phyloP scores from a whole-genome alignment of 495 filamentous ascomycete genomes.

The Staphylotrichum longicolle region DNA sequence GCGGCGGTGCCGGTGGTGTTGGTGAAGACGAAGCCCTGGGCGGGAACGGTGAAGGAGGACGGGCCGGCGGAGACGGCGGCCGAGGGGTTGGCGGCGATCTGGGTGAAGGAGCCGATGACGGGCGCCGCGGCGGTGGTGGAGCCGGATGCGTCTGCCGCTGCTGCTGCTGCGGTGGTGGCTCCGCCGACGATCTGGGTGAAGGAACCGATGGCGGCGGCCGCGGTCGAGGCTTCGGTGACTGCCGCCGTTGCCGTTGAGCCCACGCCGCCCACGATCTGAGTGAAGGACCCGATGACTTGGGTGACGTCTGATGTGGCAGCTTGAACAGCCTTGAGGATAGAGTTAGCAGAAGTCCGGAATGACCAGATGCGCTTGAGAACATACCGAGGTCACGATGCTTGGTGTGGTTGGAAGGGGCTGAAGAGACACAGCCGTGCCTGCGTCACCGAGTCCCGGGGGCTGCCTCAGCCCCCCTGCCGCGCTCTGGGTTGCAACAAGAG shows the following conservation, averaged over 20 bases:
- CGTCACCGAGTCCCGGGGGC: constrained; percentile 13
- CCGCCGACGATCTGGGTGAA: background rate
- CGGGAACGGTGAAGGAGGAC: constrained; percentile 9
- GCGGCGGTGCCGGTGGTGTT: constrained; percentile 13
- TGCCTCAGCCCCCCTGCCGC: constrained; percentile 10
- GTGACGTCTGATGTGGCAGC: background rate
- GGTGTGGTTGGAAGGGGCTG: constrained; percentile 19
- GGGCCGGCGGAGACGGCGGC: background rate
- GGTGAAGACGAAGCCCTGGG: constrained; percentile 5
- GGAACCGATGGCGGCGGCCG: background rate
- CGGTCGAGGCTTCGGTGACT: background rate
- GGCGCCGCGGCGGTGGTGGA: background rate
- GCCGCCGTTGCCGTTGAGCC: background rate
- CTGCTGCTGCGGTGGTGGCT: background rate
- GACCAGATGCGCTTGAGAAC: background rate
- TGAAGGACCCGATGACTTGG: constrained; percentile 14
- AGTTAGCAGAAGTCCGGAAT: background rate
- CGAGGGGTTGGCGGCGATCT: background rate
- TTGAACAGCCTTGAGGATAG: background rate
- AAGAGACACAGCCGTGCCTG: constrained; percentile 2
- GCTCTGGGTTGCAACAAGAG: constrained; percentile 1
- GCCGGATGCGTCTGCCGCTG: background rate
- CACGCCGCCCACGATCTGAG: constrained; percentile 7
- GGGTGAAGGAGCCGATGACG: constrained; percentile 11
- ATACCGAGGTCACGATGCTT: constrained; percentile 23